Conservation (phyloP, 164 flowering plant genomes). For the Houttuynia cordata region DNA sequence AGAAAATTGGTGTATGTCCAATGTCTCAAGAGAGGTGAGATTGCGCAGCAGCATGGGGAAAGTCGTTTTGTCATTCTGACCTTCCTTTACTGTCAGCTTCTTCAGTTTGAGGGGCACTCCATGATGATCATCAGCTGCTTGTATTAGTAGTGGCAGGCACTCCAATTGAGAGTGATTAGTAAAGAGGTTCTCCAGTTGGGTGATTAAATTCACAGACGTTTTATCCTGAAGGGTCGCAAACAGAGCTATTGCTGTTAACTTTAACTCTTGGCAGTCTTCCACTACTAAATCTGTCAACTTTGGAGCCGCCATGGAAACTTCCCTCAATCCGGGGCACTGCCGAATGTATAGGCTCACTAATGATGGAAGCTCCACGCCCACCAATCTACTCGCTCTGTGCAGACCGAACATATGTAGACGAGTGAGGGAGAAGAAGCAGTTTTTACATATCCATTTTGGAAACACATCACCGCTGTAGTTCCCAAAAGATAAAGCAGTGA, state of each 20-base stretch:
- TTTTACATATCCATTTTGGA: constrained; percentile 23
- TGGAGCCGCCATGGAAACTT: constrained; percentile 7
- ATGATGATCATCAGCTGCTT: no score
- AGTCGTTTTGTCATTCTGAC: neutral
- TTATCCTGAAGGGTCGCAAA: neutral
- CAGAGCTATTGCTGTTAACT: neutral
- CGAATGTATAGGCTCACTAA: constrained; percentile 6
- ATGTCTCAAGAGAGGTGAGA: constrained; percentile 7
- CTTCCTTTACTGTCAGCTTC: no score
- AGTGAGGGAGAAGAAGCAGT: constrained; percentile 6
- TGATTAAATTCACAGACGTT: neutral
- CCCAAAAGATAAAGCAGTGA: constrained; percentile 2
- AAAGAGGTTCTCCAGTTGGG: neutral
- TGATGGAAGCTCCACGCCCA: constrained; percentile 19
- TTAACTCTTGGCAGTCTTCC: neutral
- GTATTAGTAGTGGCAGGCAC: no score
- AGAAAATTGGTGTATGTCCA: constrained; percentile 2
- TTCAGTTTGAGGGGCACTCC: no score
- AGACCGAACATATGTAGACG: neutral
- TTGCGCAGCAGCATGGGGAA: constrained; percentile 1
- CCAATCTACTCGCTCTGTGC: constrained; percentile 6
- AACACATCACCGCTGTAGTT: constrained; percentile 14
- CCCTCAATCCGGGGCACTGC: constrained; percentile 1
- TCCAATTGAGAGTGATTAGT: no score
- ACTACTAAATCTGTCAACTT: constrained; percentile 8